A percentile compares a stretch with the other conserved stretches of the same genome.
Evolutionary conservation across 331 rosid species (phyloP).

Genomic region (Pyracantha coccinea): DNA sequence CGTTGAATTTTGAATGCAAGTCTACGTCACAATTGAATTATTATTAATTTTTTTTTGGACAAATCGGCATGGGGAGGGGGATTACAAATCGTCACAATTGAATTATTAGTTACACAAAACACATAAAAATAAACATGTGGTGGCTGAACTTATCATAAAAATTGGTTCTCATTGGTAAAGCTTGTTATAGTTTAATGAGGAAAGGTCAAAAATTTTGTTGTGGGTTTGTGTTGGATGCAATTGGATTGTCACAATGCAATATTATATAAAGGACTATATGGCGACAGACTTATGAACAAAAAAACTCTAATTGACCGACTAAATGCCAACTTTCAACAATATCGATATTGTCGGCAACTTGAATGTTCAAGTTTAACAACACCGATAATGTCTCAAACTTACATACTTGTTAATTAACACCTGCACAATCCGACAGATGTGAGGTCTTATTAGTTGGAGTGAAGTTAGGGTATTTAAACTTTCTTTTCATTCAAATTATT

Average conservation of each 20-base stretch:
- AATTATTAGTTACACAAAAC: background rate
- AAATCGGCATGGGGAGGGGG: too few species aligned
- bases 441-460: too few species aligned
- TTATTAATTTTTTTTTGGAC: too few species aligned
- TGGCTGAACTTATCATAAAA: background rate
- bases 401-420: fast-evolving
- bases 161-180: background rate
- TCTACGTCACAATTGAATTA: background rate
- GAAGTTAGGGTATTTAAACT: fast-evolving
- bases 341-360: fast-evolving
- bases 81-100: too few species aligned
- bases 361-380: too few species aligned
- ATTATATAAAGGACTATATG: background rate
- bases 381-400: fast-evolving
- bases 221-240: background rate
- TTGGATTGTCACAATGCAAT: background rate
- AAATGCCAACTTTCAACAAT: too few species aligned
- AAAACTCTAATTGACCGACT: too few species aligned
- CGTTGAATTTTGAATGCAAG: background rate
- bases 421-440: fast-evolving
- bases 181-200: background rate
- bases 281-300: too few species aligned
- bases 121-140: background rate
- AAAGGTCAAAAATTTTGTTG: background rate
- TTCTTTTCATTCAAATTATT: too few species aligned